Evolutionary conservation across 768 basidiomycete species (phyloP).

Genomic region (Auricularia sp.): DNA sequence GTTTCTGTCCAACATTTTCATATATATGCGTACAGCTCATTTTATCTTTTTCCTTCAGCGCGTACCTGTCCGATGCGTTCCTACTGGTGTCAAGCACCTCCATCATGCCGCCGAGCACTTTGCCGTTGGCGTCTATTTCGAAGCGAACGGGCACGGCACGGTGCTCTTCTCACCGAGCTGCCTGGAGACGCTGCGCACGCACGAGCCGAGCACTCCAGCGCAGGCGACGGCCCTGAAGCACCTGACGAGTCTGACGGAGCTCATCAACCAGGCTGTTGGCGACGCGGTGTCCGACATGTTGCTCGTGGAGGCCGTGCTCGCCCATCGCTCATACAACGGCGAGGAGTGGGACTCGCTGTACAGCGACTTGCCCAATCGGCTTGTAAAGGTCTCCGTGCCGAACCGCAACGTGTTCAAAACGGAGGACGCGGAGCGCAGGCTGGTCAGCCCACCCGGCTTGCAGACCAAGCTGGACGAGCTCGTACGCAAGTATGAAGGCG

Average conservation of each 20-base stretch:
- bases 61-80: slow-evolving; percentile 87
- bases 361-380: slow-evolving; percentile 84
- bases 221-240: slow-evolving; percentile 73
- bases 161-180: slow-evolving; percentile 83
- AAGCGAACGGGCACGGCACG: slow-evolving; percentile 98
- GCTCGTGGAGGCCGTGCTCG: slow-evolving; percentile 84
- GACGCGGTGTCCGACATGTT: slow-evolving; percentile 95
- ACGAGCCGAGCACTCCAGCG: slow-evolving; percentile 71
- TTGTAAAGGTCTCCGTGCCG: slow-evolving; percentile 84
- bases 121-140: slow-evolving; percentile 96
- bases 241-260: slow-evolving; percentile 61
- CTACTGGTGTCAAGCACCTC: slow-evolving; percentile 95
- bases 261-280: slow-evolving; percentile 97
- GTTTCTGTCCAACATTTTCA: slow-evolving; percentile 13
- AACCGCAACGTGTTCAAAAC: slow-evolving; percentile 81
- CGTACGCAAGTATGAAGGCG: slow-evolving; percentile 65
- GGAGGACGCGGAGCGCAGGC: slow-evolving; percentile 83
- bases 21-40: too few relatives aligned
- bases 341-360: slow-evolving; percentile 90
- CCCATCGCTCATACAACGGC: slow-evolving; percentile 76
- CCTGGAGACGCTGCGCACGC: slow-evolving; percentile 43
- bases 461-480: slow-evolving; percentile 78
- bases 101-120: slow-evolving; percentile 95
- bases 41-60: slow-evolving; percentile 37
- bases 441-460: slow-evolving; percentile 69